Evolutionary conservation across 345 rosid species (phyloP), one percentile per base, ranked within the genome.

Genomic region (Lepidium sativum): DNA sequence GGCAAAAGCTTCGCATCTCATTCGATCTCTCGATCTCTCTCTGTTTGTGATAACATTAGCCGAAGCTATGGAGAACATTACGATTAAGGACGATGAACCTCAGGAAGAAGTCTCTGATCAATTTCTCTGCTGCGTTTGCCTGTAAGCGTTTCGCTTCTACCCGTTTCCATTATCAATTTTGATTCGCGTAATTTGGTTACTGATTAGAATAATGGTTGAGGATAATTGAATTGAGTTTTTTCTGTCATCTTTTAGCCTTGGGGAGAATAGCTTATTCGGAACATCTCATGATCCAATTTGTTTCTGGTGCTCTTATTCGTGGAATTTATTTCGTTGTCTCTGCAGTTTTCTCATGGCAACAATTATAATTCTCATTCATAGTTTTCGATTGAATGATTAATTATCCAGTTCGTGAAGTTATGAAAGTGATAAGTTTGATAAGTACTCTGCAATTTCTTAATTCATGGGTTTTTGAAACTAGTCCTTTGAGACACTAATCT

Each of bases 121-220:
- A 27, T 86, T 86, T 65, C 17, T 61, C 43, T 89, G 95, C 64
- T 81, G 86, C 79, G 67, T 89, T 57, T 86, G 95, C 78, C 72
- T 82, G 97, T 86, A 71, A 78, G 80, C 61, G 0, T 50, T 25
- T 63, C 52, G 54, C 0, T 47, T 14, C 9, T 42, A 45, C 18
- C 17, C 56, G 4, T n/a, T 35, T 1, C 18, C 3, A 35, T 1
- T 14, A 5, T 32, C 21, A 1, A 8, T 1, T 49, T 34, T 32
- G 55, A 23, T 32, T 21, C 48, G 52, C 25, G 15, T 17, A 52
- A 72, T 34, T 17, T 18, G 25, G 35, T 4, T 4, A 11, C 9
- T 15, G 7, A 27, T 48, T 50, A 54, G 45, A 17, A 58, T 27
- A n/a, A 27, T 33, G 34, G 38, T 5, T 16, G n/a, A 17, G 15